Evolutionary conservation across 2,329 filamentous ascomycete genomes (phyloP).

Genomic region (Alternaria consortialis): DNA sequence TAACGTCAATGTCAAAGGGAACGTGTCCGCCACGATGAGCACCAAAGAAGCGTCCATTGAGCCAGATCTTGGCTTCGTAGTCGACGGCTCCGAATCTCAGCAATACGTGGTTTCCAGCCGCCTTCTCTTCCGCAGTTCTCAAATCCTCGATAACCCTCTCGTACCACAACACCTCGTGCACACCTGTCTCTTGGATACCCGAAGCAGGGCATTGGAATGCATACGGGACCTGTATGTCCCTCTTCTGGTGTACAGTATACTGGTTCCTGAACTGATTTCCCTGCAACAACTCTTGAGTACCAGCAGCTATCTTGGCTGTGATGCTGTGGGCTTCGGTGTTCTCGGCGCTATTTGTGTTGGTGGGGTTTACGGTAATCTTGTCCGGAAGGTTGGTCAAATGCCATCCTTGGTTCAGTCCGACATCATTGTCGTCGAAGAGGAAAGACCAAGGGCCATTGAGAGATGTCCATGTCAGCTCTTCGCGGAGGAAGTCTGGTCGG

Average conservation of each 20-base stretch:
- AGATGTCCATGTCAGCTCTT: conserved; percentile 64
- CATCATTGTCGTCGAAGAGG: conserved; percentile 70
- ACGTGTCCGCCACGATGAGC: conserved; percentile 68
- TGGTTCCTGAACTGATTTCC: conserved; percentile 54
- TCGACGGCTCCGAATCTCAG: conserved; percentile 69
- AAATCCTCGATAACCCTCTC: conserved; percentile 63
- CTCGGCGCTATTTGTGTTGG: conserved; percentile 24
- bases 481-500: conserved; percentile 70
- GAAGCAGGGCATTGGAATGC: conserved; percentile 72
- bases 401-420: conserved; percentile 64
- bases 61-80: conserved; percentile 67
- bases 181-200: conserved; percentile 67
- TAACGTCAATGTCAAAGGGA: conserved; percentile 66
- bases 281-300: conserved; percentile 59
- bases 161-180: conserved; percentile 75
- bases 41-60: conserved; percentile 63
- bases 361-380: conserved; percentile 43
- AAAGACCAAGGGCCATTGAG: conserved; percentile 72
- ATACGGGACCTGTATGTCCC: conserved; percentile 69
- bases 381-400: conserved; percentile 61
- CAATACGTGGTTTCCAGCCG: conserved; percentile 54
- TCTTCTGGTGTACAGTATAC: conserved; percentile 54
- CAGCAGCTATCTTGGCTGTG: conserved; percentile 60
- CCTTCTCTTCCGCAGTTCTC: conserved; percentile 56
- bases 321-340: conserved; percentile 49